These are phyloP conservation scores for Leccinum variabile DNA, from an alignment of 1,284 basidiomycete genomes.

Conservation along the genomic window DNA sequence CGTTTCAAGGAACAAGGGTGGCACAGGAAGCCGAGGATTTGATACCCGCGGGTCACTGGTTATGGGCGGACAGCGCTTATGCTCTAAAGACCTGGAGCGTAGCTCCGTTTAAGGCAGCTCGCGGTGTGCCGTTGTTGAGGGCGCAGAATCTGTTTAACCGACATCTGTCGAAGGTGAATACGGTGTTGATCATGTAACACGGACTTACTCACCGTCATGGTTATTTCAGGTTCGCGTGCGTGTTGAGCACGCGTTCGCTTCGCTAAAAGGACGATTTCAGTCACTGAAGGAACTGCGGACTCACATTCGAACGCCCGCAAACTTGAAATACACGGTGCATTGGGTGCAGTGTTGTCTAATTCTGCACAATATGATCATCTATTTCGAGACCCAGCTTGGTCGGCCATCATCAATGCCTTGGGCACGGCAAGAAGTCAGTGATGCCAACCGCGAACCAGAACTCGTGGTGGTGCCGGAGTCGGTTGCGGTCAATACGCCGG, in stretches of 20 bases:
- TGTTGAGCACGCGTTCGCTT: neutral
- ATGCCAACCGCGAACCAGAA: neutral
- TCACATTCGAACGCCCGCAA: neutral
- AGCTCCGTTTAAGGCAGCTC: neutral
- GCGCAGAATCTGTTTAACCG: neutral
- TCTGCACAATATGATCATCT: neutral
- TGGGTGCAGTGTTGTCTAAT: neutral
- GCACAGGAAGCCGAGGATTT: neutral
- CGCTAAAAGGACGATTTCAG: neutral
- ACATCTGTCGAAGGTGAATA: slow-evolving; percentile 6
- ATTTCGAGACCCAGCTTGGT: neutral
- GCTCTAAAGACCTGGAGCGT: neutral
- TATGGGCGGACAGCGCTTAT: neutral
- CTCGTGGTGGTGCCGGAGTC: neutral
- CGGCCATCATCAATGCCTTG: neutral
- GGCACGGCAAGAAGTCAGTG: neutral
- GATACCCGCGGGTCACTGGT: neutral
- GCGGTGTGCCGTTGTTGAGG: neutral
- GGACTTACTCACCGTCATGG: neutral
- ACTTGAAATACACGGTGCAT: neutral
- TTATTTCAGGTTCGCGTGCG: neutral
- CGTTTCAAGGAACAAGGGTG: neutral
- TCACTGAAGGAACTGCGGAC: neutral
- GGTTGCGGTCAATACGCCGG: neutral
- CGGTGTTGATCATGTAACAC: neutral